phyloP scores from a whole-genome alignment of 352 stramenopile genomes.

The Phytophthora ohioensis region DNA sequence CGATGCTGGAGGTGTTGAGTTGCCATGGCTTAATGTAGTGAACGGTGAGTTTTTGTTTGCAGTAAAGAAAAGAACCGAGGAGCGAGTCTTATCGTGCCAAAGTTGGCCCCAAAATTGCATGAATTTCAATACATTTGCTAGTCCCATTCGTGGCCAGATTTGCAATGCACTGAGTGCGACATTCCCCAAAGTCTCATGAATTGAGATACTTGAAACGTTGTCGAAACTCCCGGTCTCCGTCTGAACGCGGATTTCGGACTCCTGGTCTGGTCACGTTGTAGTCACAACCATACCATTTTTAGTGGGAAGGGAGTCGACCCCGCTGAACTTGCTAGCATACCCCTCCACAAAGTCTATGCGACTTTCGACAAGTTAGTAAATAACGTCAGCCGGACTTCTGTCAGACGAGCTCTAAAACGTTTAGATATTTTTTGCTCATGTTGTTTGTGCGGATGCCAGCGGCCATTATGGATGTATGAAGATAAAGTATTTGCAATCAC shows the following conservation, averaged over 20 bases:
- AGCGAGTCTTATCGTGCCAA: slow-evolving; percentile 22
- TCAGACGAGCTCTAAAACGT: slow-evolving; percentile 18
- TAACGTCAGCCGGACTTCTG: background rate
- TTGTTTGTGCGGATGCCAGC: too few species aligned
- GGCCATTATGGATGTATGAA: too few species aligned
- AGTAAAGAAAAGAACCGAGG: slow-evolving; percentile 3
- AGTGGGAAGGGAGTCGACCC: background rate
- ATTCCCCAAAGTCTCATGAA: slow-evolving; percentile 31
- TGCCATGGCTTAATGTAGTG: slow-evolving; percentile 5
- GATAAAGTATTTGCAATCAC: too few species aligned
- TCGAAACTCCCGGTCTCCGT: slow-evolving; percentile 33
- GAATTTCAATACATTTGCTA: background rate
- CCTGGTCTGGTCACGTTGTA: background rate
- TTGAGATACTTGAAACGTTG: slow-evolving; percentile 41
- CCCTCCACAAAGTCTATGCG: background rate
- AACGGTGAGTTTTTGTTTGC: background rate
- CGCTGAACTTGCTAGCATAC: slow-evolving; percentile 13
- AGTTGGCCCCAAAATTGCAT: slow-evolving; percentile 12
- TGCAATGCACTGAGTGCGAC: slow-evolving; percentile 22
- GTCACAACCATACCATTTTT: slow-evolving; percentile 27
- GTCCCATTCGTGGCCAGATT: background rate
- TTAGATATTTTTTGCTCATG: background rate
- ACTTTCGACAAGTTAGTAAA: too few species aligned
- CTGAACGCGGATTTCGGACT: slow-evolving; percentile 7
- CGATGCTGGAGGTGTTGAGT: slow-evolving; percentile 14